phyloP scores from a whole-genome alignment of 805 yeast species.

The Naumovozyma baii region DNA sequence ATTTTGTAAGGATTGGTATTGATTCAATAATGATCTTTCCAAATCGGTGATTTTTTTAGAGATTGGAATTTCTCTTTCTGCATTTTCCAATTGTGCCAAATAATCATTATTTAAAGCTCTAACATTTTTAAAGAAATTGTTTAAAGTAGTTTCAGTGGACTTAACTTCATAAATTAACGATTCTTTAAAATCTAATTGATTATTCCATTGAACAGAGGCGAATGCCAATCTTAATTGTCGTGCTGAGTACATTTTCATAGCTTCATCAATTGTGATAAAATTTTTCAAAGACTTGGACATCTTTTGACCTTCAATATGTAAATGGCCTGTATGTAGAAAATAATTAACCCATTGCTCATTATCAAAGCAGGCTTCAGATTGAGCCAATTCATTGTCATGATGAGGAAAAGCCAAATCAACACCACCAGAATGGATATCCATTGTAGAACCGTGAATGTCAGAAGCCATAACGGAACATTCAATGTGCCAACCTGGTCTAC shows the following conservation, averaged over 20 bases:
- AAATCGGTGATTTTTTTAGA: conserved; percentile 49
- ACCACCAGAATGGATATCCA: conserved; percentile 97
- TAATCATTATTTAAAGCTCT: conserved; percentile 70
- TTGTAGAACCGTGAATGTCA: conserved; percentile 67
- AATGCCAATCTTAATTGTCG: conserved; percentile 87
- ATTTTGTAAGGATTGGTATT: conserved; percentile 42
- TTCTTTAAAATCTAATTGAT: conserved; percentile 85
- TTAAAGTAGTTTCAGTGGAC: conserved; percentile 61
- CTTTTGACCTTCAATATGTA: conserved; percentile 96
- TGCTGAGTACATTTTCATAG: conserved; percentile 56
- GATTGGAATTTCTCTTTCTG: conserved; percentile 33
- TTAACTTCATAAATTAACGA: conserved; percentile 66
- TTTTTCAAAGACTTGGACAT: conserved; percentile 94
- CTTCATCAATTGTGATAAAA: conserved; percentile 90
- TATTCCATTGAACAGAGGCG: conserved; percentile 88
- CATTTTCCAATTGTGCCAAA: conserved; percentile 36
- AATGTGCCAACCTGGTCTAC: conserved; percentile 99
- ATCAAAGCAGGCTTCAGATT: conserved; percentile 85
- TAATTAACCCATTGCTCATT: conserved; percentile 94
- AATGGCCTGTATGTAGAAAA: conserved; percentile 92
- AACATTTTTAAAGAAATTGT: conserved; percentile 79
- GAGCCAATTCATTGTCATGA: conserved; percentile 97
- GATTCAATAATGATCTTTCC: conserved; percentile 49
- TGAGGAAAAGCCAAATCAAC: conserved; percentile 97
- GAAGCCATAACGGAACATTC: conserved; percentile 99